A percentile compares a stretch with the other conserved stretches of the same genome.
phyloP scores from a whole-genome alignment of 257 asterid genomes.

The Lantana camara region DNA sequence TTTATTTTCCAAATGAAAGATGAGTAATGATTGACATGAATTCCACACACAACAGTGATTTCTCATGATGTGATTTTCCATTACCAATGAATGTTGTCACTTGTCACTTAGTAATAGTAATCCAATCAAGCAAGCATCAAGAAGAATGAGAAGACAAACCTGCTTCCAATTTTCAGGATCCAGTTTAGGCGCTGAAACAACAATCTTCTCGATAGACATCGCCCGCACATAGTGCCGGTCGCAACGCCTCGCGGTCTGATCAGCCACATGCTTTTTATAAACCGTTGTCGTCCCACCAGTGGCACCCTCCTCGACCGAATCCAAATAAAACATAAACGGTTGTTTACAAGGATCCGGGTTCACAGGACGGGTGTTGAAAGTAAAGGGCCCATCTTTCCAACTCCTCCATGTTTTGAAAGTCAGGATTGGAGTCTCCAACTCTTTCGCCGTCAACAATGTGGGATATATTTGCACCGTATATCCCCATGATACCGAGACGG shows the following conservation, averaged over 20 bases:
- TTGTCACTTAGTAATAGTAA: background rate
- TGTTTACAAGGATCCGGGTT: constrained; percentile 56
- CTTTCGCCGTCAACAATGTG: constrained; percentile 44
- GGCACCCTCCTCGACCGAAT: constrained; percentile 30
- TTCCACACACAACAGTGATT: background rate
- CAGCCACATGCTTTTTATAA: constrained; percentile 39
- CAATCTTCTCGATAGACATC: constrained; percentile 38
- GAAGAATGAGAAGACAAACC: constrained; percentile 41
- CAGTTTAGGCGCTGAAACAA: constrained; percentile 59
- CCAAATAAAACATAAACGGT: constrained; percentile 55
- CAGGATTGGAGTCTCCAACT: constrained; percentile 65
- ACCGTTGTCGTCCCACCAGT: constrained; percentile 43
- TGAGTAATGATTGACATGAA: background rate
- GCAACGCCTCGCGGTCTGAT: constrained; percentile 40
- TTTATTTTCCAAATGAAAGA: constrained; percentile 1
- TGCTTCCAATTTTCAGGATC: constrained; percentile 56
- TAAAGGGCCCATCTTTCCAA: constrained; percentile 67
- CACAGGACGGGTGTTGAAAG: constrained; percentile 74
- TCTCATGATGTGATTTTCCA: constrained; percentile 19
- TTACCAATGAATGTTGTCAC: background rate
- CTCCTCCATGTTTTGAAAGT: constrained; percentile 85
- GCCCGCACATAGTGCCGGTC: constrained; percentile 35
- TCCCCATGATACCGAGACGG: constrained; percentile 87
- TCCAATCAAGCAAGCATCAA: too few relatives aligned
- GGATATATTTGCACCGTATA: constrained; percentile 73